Evolutionary conservation across 768 basidiomycete genomes (phyloP).

Genomic region (Calocera viscosa): DNA sequence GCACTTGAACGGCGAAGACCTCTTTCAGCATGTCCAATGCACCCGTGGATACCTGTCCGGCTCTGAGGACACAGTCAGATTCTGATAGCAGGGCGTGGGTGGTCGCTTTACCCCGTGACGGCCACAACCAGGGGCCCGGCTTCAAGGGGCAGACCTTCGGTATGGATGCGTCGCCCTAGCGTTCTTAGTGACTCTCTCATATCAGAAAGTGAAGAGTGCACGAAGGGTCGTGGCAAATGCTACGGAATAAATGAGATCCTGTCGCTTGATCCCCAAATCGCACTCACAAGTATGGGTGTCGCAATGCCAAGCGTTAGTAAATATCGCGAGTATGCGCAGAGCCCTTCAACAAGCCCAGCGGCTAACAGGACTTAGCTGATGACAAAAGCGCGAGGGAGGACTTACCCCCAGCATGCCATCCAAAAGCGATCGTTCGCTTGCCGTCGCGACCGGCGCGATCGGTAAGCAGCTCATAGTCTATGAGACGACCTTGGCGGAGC

Average conservation of each 20-base stretch:
- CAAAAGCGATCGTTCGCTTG: conserved; percentile 77
- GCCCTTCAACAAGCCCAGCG: conserved; percentile 71
- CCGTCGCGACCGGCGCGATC: conserved; percentile 34
- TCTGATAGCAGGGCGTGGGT: conserved; percentile 6
- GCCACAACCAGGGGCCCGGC: conserved; percentile 72
- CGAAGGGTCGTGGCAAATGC: conserved; percentile 74
- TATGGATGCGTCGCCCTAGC: conserved; percentile 44
- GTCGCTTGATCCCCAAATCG: not conserved
- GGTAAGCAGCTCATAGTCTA: conserved; percentile 80
- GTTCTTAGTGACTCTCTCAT: conserved; percentile 44
- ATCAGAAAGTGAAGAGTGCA: conserved; percentile 43
- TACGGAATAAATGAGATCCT: conserved; percentile 21
- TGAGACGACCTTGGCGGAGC: conserved; percentile 36
- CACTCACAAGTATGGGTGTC: conserved; percentile 66
- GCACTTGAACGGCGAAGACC: conserved; percentile 50
- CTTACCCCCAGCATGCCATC: conserved; percentile 82
- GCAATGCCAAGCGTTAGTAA: conserved; percentile 68
- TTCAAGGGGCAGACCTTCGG: conserved; percentile 45
- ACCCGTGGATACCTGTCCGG: conserved; percentile 72
- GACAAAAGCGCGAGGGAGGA: not conserved
- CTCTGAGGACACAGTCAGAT: conserved; percentile 31
- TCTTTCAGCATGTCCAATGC: conserved; percentile 58
- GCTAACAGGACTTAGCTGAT: conserved; percentile 32
- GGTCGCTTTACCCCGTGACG: conserved; percentile 58
- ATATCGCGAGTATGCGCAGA: conserved; percentile 63